Percentiles rank a stretch among this genome's conserved stretches.
phyloP scores from a whole-genome alignment of 2,329 filamentous ascomycete species.

The Alternaria longipes region DNA sequence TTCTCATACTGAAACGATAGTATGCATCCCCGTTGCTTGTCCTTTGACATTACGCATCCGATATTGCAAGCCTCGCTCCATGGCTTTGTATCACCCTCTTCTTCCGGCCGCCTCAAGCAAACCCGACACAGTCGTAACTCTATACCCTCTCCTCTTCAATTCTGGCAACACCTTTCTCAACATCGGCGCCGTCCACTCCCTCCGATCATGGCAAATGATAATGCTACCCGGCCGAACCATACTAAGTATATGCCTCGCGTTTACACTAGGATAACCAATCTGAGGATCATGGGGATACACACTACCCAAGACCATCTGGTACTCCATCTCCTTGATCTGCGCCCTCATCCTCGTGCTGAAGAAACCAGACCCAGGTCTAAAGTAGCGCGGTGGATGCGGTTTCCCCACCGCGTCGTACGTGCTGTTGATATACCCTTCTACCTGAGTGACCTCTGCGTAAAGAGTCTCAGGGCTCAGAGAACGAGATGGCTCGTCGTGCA shows the following conservation, averaged over 20 bases:
- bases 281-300: conserved; percentile 95
- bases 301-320: conserved; percentile 78
- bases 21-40: background rate
- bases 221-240: conserved; percentile 80
- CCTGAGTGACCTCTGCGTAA: conserved; percentile 68
- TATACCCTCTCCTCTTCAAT: conserved; percentile 73
- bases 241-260: conserved; percentile 81
- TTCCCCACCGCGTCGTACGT: conserved; percentile 61
- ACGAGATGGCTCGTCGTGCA: conserved; percentile 82
- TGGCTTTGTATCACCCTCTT: background rate
- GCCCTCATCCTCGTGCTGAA: conserved; percentile 76
- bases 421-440: conserved; percentile 67
- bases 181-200: conserved; percentile 86
- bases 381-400: conserved; percentile 69
- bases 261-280: conserved; percentile 73
- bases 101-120: conserved; percentile 23
- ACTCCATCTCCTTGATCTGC: conserved; percentile 68
- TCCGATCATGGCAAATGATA: conserved; percentile 85
- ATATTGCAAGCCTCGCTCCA: background rate
- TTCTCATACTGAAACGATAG: background rate
- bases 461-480: conserved; percentile 68
- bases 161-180: conserved; percentile 75
- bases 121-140: conserved; percentile 69
- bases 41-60: background rate
- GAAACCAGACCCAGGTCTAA: conserved; percentile 84